phyloP scores from a whole-genome alignment of 2,329 filamentous ascomycete species.

The Escovopsis sp. region DNA sequence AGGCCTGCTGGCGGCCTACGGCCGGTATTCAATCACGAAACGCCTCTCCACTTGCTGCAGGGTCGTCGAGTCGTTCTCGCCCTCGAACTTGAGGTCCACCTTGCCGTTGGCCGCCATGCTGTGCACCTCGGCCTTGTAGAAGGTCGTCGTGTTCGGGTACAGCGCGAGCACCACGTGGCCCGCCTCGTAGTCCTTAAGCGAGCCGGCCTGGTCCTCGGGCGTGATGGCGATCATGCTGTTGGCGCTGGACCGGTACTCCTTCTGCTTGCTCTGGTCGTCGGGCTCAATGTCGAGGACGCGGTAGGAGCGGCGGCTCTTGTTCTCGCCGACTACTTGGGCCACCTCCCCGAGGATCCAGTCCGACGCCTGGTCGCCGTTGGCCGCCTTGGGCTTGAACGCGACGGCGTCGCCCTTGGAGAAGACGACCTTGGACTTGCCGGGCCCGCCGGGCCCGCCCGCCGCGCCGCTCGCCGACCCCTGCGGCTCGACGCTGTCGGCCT shows the following conservation, averaged over 20 bases:
- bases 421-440: conserved; percentile 32
- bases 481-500: conserved; percentile 41
- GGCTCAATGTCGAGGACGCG: conserved; percentile 69
- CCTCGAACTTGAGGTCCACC: conserved; percentile 61
- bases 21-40: conserved; percentile 59
- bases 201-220: conserved; percentile 30
- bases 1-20: conserved; percentile 13
- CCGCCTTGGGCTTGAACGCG: conserved; percentile 46
- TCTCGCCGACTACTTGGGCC: conserved; percentile 58
- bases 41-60: conserved; percentile 61
- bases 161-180: conserved; percentile 62
- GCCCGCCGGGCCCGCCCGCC: conserved; percentile 9
- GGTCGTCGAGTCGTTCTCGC: conserved; percentile 58
- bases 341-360: conserved; percentile 70
- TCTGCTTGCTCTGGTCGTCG: conserved; percentile 50
- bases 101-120: conserved; percentile 42
- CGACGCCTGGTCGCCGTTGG: conserved; percentile 27
- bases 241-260: conserved; percentile 55
- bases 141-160: conserved; percentile 73
- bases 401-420: conserved; percentile 50
- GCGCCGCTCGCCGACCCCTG: conserved; percentile 25
- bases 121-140: conserved; percentile 72
- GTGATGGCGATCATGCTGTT: conserved; percentile 67
- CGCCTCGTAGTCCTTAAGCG: conserved; percentile 43
- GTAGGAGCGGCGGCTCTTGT: conserved; percentile 56